Conservation (phyloP, 2,329 filamentous ascomycete species). For the Cladosporium phlei region DNA sequence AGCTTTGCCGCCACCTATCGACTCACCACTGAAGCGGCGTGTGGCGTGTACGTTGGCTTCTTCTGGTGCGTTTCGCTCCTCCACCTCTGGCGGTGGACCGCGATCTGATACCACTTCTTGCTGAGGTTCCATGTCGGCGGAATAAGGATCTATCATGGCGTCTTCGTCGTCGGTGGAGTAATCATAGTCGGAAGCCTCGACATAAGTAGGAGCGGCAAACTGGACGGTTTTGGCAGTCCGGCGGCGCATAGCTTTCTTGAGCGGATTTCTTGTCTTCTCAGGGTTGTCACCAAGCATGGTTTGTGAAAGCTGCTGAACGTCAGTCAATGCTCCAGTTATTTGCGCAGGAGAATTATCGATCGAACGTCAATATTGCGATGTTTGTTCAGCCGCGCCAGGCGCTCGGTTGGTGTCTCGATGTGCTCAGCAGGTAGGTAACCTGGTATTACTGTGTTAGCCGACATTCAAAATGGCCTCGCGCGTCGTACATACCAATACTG, state of each 20-base stretch:
- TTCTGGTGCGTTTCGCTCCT: conserved; percentile 18
- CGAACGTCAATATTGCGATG: conserved; percentile 95
- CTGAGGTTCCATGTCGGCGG: conserved; percentile 18
- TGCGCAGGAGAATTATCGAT: conserved; percentile 9
- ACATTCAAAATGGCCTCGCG: not conserved
- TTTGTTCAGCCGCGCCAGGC: conserved; percentile 89
- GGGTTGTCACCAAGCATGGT: conserved; percentile 68
- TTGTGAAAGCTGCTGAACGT: conserved; percentile 54
- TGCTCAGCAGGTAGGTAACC: conserved; percentile 96
- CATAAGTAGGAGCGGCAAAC: conserved; percentile 79
- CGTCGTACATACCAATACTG: conserved; percentile 66
- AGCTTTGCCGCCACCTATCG: conserved; percentile 2
- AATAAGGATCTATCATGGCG: conserved; percentile 26
- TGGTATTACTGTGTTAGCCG: conserved; percentile 34
- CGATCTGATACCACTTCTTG: conserved; percentile 16
- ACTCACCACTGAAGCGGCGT: conserved; percentile 13
- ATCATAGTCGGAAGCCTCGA: conserved; percentile 81
- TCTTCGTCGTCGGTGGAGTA: conserved; percentile 65
- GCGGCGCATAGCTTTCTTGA: conserved; percentile 77
- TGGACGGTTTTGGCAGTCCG: conserved; percentile 81
- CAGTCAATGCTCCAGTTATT: conserved; percentile 17
- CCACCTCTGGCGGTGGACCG: conserved; percentile 19
- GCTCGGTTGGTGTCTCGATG: conserved; percentile 95
- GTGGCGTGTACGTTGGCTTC: conserved; percentile 15
- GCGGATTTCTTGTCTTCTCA: conserved; percentile 74